A percentile compares a stretch with the other conserved stretches of the same genome.
phyloP scores from a whole-genome alignment of 345 rosid genomes.

The Dimocarpus longan region DNA sequence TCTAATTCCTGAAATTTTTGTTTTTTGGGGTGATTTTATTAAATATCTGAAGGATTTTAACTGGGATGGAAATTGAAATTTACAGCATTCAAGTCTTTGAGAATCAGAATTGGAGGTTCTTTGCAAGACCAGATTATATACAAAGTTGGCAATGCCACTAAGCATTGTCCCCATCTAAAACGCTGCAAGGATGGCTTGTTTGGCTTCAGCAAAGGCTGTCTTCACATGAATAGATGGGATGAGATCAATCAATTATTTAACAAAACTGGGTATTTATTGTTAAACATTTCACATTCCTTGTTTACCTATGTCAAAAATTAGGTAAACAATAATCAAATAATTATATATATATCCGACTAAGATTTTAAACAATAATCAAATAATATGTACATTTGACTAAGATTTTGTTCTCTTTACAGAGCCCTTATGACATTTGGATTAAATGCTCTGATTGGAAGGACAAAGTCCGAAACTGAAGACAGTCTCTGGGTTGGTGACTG shows the following conservation, averaged over 20 bases:
- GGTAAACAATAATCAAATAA: too few species aligned
- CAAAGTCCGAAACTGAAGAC: slow-evolving; percentile 5
- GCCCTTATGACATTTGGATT: slow-evolving; percentile 46
- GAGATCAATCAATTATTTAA: slow-evolving; percentile 41
- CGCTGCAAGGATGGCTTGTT: slow-evolving; percentile 31
- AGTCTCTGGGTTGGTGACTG: slow-evolving; percentile 45
- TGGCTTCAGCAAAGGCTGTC: slow-evolving; percentile 55
- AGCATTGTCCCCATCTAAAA: slow-evolving; percentile 38
- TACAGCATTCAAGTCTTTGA: slow-evolving; percentile 50
- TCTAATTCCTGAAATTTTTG: background rate
- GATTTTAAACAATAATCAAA: too few species aligned
- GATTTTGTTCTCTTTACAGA: slow-evolving; percentile 22
- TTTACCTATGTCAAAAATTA: background rate
- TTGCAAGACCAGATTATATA: slow-evolving; percentile 57
- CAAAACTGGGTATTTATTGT: slow-evolving; percentile 39
- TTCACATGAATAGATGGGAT: slow-evolving; percentile 59
- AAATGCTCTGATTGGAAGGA: slow-evolving; percentile 53
- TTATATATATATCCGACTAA: too few species aligned
- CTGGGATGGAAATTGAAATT: background rate
- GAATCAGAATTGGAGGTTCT: slow-evolving; percentile 49
- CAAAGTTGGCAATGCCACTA: slow-evolving; percentile 35
- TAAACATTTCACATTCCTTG: background rate
- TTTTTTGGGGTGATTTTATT: background rate
- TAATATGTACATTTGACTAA: too few species aligned
- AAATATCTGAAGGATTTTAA: background rate